phyloP scores from a whole-genome alignment of 768 basidiomycete genomes.

The Termitomyces eurrhizus region DNA sequence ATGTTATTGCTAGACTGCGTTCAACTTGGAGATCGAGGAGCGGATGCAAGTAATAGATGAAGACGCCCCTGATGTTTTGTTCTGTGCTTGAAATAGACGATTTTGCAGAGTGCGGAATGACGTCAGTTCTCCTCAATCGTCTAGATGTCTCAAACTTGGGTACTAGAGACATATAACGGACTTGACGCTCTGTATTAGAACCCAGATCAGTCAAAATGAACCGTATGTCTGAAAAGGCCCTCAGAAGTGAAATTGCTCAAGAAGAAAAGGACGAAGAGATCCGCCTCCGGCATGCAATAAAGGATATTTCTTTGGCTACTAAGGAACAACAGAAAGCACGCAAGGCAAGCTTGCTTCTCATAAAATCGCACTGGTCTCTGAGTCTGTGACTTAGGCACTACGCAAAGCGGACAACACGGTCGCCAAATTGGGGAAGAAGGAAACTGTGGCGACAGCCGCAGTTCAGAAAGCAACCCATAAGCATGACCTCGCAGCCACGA shows the following conservation, averaged over 20 bases:
- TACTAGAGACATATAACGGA: conserved; percentile 1
- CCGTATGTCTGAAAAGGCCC: conserved; percentile 18
- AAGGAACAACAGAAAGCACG: conserved; percentile 48
- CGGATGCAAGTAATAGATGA: conserved; percentile 5
- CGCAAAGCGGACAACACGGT: conserved; percentile 14
- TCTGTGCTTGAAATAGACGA: conserved; percentile 5
- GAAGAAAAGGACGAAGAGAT: conserved; percentile 52
- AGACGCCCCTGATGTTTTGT: not conserved
- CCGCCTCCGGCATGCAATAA: conserved; percentile 47
- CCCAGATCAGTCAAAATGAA: conserved; percentile 4
- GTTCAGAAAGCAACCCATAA: conserved; percentile 43
- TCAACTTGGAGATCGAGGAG: conserved; percentile 12
- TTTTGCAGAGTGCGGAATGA: conserved; percentile 5
- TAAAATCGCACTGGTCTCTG: not conserved
- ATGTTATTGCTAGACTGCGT: conserved; percentile 5
- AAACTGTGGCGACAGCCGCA: conserved; percentile 39
- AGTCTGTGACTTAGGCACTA: conserved; percentile 8
- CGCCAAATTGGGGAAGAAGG: conserved; percentile 46
- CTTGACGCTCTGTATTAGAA: not conserved
- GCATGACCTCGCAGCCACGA: conserved; percentile 38
- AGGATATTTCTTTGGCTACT: conserved; percentile 49
- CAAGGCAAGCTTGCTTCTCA: conserved; percentile 33
- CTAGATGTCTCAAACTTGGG: conserved; percentile 9
- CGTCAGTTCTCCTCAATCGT: conserved; percentile 2
- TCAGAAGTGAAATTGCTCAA: conserved; percentile 41